Percentiles rank a stretch among this genome's conserved stretches.
Evolutionary conservation across 345 rosid species (phyloP).

Genomic region (Cardamine resedifolia): DNA sequence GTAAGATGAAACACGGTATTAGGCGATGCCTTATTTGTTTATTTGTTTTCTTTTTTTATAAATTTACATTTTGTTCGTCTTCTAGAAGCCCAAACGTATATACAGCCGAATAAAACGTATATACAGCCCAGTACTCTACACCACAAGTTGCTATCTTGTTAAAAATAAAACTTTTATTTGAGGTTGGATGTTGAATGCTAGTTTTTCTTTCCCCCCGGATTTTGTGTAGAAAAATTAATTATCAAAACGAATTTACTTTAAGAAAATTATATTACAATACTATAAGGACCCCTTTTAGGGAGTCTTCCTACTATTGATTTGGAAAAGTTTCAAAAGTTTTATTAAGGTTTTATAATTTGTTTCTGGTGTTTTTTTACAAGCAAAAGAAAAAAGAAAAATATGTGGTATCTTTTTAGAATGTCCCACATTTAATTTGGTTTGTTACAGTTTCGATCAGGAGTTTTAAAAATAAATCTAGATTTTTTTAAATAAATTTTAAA

Average conservation of each 20-base stretch:
- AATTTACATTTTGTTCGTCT: not conserved
- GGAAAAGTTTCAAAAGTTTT: not conserved
- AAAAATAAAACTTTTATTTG: not conserved
- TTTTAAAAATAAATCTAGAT: too few relatives aligned
- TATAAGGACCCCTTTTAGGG: not conserved
- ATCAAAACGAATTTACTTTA: not conserved
- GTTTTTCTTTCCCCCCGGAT: not conserved
- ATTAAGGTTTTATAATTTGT: too few relatives aligned
- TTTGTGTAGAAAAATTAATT: not conserved
- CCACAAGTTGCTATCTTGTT: not conserved
- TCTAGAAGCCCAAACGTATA: constrained; percentile 21
- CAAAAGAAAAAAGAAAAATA: too few relatives aligned
- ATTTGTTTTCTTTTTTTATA: not conserved
- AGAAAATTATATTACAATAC: not conserved
- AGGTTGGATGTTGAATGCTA: not conserved
- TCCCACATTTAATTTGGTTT: not conserved
- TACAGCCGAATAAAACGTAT: too few relatives aligned
- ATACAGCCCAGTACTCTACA: not conserved
- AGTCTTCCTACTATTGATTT: too few relatives aligned
- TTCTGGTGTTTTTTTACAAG: too few relatives aligned
- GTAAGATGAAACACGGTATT: constrained; percentile 38
- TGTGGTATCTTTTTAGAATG: not conserved
- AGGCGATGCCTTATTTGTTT: constrained; percentile 2
- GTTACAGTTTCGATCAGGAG: not conserved
- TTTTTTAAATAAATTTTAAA: too few relatives aligned